Percentiles rank a stretch among this genome's conserved stretches.
phyloP scores from a whole-genome alignment of 208 protist species.

The Crithidia thermophila region DNA sequence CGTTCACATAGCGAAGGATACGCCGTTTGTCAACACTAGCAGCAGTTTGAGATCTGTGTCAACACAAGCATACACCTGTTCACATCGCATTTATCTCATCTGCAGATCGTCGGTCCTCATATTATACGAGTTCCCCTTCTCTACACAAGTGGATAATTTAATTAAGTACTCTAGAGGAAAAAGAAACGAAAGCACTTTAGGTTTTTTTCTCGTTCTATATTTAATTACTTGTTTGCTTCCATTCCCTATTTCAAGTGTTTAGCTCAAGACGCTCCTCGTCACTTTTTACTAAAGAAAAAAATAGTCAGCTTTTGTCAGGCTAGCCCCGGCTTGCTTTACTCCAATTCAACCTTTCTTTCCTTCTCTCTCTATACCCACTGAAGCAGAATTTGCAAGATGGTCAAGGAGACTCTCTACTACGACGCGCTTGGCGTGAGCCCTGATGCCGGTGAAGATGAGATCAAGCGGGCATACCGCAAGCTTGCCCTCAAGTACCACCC shows the following conservation, averaged over 20 bases:
- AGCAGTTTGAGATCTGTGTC: too few species aligned
- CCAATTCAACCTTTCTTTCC: constrained; percentile 2
- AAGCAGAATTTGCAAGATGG: constrained; percentile 52
- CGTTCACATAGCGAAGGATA: too few species aligned
- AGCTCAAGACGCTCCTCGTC: too few species aligned
- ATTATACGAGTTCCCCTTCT: too few species aligned
- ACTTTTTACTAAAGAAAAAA: too few species aligned
- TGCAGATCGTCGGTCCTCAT: too few species aligned
- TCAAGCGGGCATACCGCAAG: constrained; percentile 94
- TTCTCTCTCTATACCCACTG: not conserved
- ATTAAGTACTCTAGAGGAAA: too few species aligned
- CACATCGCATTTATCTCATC: too few species aligned
- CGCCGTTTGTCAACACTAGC: too few species aligned
- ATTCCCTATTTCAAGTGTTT: not conserved
- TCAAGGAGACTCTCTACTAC: constrained; percentile 93
- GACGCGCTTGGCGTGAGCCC: constrained; percentile 83
- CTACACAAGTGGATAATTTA: too few species aligned
- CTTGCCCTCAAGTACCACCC: constrained; percentile 95
- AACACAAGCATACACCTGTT: too few species aligned
- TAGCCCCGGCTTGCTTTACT: not conserved
- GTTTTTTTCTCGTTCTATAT: not conserved
- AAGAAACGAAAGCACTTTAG: not conserved
- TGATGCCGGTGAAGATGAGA: constrained; percentile 85
- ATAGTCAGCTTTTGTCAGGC: too few species aligned
- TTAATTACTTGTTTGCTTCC: not conserved